Percentiles rank a stretch among this genome's conserved stretches.
Conservation (phyloP, 169 alveolate genomes). For the Sarcocystis neurona region DNA sequence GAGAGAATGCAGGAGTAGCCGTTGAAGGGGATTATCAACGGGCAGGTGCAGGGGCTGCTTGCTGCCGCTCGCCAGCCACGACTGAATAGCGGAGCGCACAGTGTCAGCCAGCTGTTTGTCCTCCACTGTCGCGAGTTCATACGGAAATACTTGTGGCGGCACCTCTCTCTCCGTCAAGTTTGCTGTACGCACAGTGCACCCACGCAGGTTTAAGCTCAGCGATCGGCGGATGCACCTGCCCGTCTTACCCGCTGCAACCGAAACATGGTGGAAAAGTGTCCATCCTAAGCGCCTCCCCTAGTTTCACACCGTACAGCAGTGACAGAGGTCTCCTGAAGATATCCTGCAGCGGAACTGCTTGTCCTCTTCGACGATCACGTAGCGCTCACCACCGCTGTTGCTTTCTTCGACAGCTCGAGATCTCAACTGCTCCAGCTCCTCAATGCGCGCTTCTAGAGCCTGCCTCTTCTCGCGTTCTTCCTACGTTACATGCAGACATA, state of each 20-base stretch:
- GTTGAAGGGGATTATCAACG: conserved; percentile 83
- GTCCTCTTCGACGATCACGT: too few relatives aligned
- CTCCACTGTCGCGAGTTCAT: conserved; percentile 8
- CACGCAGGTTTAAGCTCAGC: too few relatives aligned
- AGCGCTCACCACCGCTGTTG: too few relatives aligned
- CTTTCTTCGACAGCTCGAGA: too few relatives aligned
- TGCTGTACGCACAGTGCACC: neutral
- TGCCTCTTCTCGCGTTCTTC: conserved; percentile 34
- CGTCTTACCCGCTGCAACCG: too few relatives aligned
- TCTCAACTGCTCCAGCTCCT: conserved; percentile 19
- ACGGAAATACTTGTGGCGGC: conserved; percentile 20
- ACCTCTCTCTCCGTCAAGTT: neutral
- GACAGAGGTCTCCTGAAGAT: too few relatives aligned
- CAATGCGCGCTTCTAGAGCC: conserved; percentile 28
- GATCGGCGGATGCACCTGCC: too few relatives aligned
- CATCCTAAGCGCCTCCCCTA: too few relatives aligned
- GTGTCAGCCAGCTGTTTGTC: conserved; percentile 21
- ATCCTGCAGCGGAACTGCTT: too few relatives aligned
- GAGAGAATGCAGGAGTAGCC: conserved; percentile 83
- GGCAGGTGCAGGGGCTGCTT: conserved; percentile 70
- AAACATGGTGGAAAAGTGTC: too few relatives aligned
- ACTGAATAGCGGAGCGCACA: neutral
- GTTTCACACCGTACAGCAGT: too few relatives aligned
- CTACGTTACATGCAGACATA: neutral
- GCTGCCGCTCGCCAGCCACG: conserved; percentile 13